phyloP scores from a whole-genome alignment of 1,284 basidiomycete genomes.

The Leccinum subrobustum region DNA sequence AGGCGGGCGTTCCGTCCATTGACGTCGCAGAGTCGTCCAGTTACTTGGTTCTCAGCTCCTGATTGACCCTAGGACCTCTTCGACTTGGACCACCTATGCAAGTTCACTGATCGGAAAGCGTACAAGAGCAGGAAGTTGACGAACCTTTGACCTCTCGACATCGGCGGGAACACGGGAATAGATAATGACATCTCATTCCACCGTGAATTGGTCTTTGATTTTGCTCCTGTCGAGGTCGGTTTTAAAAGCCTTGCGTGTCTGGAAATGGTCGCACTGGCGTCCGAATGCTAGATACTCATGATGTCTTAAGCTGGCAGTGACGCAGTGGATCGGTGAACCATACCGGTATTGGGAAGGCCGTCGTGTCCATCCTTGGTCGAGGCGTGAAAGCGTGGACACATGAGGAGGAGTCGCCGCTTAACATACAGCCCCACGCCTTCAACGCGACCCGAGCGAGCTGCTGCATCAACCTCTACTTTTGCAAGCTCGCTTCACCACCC shows the following conservation, averaged over 20 bases:
- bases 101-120: background rate
- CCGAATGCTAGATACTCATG: constrained; percentile 35
- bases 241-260: constrained; percentile 44
- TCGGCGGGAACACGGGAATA: constrained; percentile 44
- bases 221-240: constrained; percentile 42
- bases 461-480: constrained; percentile 21
- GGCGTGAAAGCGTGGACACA: constrained; percentile 1
- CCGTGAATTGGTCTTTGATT: constrained; percentile 29
- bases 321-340: background rate
- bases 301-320: background rate
- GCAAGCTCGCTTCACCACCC: constrained; percentile 34
- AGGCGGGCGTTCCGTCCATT: constrained; percentile 30
- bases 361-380: constrained; percentile 24
- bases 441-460: constrained; percentile 28
- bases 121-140: background rate
- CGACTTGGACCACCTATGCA: constrained; percentile 24
- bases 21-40: constrained; percentile 13
- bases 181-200: constrained; percentile 30
- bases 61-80: constrained; percentile 3
- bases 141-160: constrained; percentile 31
- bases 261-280: constrained; percentile 37
- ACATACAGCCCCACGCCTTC: constrained; percentile 46
- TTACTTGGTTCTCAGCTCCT: constrained; percentile 8
- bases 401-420: constrained; percentile 26
- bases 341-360: constrained; percentile 16